phyloP scores from a whole-genome alignment of 345 rosid species.

The Salix suchowensis region DNA sequence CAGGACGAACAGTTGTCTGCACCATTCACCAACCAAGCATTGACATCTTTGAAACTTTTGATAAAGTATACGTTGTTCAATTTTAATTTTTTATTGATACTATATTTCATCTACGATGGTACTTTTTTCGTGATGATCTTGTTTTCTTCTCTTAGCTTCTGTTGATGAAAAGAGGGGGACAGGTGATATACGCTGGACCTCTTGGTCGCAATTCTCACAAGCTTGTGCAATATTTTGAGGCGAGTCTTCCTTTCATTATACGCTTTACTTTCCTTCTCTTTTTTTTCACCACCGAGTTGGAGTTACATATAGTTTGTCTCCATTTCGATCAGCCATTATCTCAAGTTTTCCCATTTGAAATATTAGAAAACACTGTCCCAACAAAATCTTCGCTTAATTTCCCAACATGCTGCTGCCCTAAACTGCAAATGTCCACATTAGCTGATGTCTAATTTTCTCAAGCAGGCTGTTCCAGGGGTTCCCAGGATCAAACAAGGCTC shows the following conservation, averaged over 20 bases:
- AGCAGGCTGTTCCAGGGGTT: slow-evolving; percentile 16
- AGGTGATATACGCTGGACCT: slow-evolving; percentile 14
- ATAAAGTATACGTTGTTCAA: slow-evolving; percentile 43
- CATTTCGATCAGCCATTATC: background rate
- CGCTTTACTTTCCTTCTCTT: too few species aligned
- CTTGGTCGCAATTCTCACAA: slow-evolving; percentile 9
- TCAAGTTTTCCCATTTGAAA: background rate
- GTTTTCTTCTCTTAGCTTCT: slow-evolving; percentile 6
- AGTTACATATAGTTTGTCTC: too few species aligned
- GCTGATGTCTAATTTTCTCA: background rate
- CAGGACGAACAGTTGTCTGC: slow-evolving; percentile 83
- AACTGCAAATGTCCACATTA: too few species aligned
- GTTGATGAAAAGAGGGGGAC: slow-evolving; percentile 22
- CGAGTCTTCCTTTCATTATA: background rate
- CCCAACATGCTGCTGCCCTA: too few species aligned
- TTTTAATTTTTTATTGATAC: background rate
- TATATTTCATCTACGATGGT: too few species aligned
- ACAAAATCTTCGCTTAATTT: too few species aligned
- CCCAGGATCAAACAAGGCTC: slow-evolving; percentile 15
- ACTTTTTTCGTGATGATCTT: background rate
- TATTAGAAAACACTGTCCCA: background rate
- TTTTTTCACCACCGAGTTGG: too few species aligned
- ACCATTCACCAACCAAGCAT: slow-evolving; percentile 92
- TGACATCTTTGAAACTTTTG: slow-evolving; percentile 79
- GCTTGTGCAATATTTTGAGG: slow-evolving; percentile 19